phyloP scores from a whole-genome alignment of 2,329 filamentous ascomycete species.

The Tolypocladium inflatum region DNA sequence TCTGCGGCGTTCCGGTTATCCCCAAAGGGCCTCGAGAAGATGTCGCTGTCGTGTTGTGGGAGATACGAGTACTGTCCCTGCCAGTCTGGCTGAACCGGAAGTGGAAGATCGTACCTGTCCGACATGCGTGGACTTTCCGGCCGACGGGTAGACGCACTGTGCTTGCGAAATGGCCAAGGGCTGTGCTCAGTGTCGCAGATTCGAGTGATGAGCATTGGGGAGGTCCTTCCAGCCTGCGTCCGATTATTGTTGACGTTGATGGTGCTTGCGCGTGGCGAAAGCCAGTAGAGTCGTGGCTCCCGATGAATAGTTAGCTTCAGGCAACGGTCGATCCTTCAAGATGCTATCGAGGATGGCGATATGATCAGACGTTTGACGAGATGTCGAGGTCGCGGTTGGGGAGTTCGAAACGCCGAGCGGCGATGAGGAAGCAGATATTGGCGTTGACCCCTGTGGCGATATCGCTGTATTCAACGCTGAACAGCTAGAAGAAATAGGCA shows the following conservation, averaged over 20 bases:
- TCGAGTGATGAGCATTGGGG: constrained; percentile 49
- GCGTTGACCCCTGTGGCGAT: background rate
- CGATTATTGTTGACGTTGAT: background rate
- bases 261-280: background rate
- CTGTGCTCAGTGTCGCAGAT: constrained; percentile 43
- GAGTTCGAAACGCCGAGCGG: background rate
- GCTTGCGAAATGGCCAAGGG: constrained; percentile 46
- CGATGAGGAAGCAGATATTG: background rate
- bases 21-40: constrained; percentile 35
- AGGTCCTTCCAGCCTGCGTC: constrained; percentile 2
- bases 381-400: background rate
- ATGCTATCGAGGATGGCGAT: background rate
- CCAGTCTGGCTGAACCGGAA: constrained; percentile 47
- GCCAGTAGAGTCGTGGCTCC: background rate
- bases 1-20: constrained; percentile 10
- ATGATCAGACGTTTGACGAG: background rate
- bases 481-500: background rate
- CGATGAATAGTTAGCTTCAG: background rate
- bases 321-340: background rate
- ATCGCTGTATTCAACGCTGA: background rate
- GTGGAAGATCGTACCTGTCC: constrained; percentile 41
- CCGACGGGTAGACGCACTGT: constrained; percentile 36
- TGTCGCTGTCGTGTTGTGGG: constrained; percentile 31
- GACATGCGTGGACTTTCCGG: constrained; percentile 45
- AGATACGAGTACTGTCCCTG: constrained; percentile 45